Conservation (phyloP, 371 early-diverging fungal species). For the Mucor piriformis region DNA sequence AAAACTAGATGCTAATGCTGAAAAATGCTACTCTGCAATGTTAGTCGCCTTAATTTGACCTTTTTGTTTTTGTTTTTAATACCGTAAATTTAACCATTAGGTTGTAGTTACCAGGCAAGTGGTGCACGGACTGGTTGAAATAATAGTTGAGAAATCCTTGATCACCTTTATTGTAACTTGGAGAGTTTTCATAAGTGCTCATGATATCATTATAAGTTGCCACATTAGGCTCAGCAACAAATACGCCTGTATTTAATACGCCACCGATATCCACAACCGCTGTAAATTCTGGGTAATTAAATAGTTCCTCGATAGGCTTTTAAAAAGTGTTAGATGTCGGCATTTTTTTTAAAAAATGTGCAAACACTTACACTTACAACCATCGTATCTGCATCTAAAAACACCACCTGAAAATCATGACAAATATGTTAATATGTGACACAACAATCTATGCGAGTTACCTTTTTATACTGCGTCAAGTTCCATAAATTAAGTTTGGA, state of each 20-base stretch:
- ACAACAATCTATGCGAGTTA: slow-evolving; percentile 2
- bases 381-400: slow-evolving; percentile 45
- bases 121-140: slow-evolving; percentile 27
- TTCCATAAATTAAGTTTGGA: slow-evolving; percentile 42
- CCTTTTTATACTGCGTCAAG: slow-evolving; percentile 39
- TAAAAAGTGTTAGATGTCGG: neutral
- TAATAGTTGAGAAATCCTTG: slow-evolving; percentile 46
- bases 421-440: neutral
- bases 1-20: slow-evolving; percentile 26
- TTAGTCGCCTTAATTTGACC: too few species aligned
- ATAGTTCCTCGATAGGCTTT: slow-evolving; percentile 35
- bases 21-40: slow-evolving; percentile 23
- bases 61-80: slow-evolving; percentile 10
- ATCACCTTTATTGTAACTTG: slow-evolving; percentile 41
- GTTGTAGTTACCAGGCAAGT: slow-evolving; percentile 38
- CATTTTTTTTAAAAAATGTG: slow-evolving; percentile 1
- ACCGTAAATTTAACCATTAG: slow-evolving; percentile 42
- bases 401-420: slow-evolving; percentile 26
- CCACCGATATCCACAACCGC: slow-evolving; percentile 41
- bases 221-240: slow-evolving; percentile 38
- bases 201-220: slow-evolving; percentile 30
- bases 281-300: slow-evolving; percentile 35
- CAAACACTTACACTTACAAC: slow-evolving; percentile 28
- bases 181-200: slow-evolving; percentile 27
- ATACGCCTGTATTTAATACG: slow-evolving; percentile 41